Conservation (phyloP, 129 eudicot species). For the Gnaphalium uliginosum region DNA sequence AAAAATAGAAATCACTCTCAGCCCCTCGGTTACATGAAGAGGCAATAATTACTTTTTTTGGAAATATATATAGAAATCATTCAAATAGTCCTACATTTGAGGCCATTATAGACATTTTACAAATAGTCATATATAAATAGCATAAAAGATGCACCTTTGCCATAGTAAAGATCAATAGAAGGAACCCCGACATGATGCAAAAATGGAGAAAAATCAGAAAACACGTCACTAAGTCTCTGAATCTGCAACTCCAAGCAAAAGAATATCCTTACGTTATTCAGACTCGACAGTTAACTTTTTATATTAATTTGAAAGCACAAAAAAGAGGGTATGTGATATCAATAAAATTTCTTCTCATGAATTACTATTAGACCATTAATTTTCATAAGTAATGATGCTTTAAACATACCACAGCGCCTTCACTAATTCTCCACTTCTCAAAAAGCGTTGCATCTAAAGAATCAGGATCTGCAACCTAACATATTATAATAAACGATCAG, state of each 20-base stretch:
- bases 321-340: not conserved
- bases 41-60: not conserved
- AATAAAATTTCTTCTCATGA: not conserved
- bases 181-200: slow-evolving; percentile 97
- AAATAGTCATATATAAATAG: not conserved
- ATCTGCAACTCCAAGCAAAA: slow-evolving; percentile 53
- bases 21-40: not conserved
- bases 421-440: slow-evolving; percentile 56
- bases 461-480: slow-evolving; percentile 79
- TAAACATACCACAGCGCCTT: slow-evolving; percentile 60
- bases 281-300: not conserved
- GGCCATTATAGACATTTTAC: slow-evolving; percentile 1
- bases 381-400: slow-evolving; percentile 11
- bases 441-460: slow-evolving; percentile 40
- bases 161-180: slow-evolving; percentile 77
- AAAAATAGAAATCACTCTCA: not conserved
- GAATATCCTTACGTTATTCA: slow-evolving; percentile 9
- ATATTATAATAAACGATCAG: not conserved
- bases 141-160: slow-evolving; percentile 56
- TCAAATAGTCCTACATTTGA: not conserved
- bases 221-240: slow-evolving; percentile 76
- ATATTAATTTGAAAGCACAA: slow-evolving; percentile 6
- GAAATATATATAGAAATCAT: too few relatives aligned
- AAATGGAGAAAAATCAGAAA: slow-evolving; percentile 93
- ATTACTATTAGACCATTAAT: slow-evolving; percentile 17